A percentile compares a stretch with the other conserved stretches of the same genome.
These are phyloP conservation scores for Chalciporus sp. DNA, from an alignment of 1,284 basidiomycete species.

Conservation along the genomic window DNA sequence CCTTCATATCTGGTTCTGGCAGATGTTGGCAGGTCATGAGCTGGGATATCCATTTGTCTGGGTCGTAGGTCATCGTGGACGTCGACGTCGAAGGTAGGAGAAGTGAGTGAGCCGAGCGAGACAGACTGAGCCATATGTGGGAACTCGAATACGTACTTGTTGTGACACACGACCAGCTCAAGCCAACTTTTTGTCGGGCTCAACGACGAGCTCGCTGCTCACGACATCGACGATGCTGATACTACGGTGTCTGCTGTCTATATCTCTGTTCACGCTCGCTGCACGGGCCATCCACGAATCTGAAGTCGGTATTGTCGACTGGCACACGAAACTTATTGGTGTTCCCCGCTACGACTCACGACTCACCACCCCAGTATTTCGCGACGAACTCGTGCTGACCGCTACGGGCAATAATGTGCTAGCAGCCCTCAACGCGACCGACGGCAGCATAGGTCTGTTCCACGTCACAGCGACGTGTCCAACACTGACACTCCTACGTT, in stretches of 20 bases:
- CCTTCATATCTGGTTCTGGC: constrained; percentile 90
- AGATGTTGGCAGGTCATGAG: constrained; percentile 86
- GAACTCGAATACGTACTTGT: constrained; percentile 10
- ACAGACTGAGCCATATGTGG: constrained; percentile 16
- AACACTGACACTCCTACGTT: constrained; percentile 12
- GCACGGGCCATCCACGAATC: constrained; percentile 61
- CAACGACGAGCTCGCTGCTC: neutral
- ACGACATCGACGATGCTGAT: constrained; percentile 19
- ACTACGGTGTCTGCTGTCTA: constrained; percentile 17
- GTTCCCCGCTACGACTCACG: constrained; percentile 56
- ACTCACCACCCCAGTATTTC: constrained; percentile 59
- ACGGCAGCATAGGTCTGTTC: constrained; percentile 69
- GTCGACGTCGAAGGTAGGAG: neutral
- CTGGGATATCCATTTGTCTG: constrained; percentile 77
- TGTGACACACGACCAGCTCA: constrained; percentile 1
- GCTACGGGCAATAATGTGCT: constrained; percentile 80
- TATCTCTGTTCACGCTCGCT: constrained; percentile 10
- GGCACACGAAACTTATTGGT: constrained; percentile 79
- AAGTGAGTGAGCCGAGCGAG: neutral
- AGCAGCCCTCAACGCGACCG: constrained; percentile 70
- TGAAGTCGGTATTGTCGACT: constrained; percentile 84
- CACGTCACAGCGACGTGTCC: neutral
- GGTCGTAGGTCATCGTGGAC: constrained; percentile 43
- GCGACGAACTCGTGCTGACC: constrained; percentile 59
- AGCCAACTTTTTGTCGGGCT: neutral